Percentiles rank a stretch among this genome's conserved stretches.
Evolutionary conservation across 345 rosid genomes (phyloP).

Genomic region (Eucalyptus curtisii): DNA sequence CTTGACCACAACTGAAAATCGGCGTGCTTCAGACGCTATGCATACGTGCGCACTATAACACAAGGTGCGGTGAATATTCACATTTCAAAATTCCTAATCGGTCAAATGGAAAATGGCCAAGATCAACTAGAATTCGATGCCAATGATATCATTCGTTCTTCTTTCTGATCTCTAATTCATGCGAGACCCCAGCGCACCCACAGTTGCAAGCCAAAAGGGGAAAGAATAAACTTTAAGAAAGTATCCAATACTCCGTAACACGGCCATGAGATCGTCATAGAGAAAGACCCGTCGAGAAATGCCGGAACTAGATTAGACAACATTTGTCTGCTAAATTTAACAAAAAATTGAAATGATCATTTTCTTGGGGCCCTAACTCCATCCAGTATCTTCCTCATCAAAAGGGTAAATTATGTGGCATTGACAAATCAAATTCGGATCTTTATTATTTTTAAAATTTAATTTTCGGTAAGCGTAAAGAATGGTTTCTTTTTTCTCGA

Average conservation of each 20-base stretch:
- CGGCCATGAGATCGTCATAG: not conserved
- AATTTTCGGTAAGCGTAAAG: not conserved
- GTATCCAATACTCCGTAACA: not conserved
- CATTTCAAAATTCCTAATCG: not conserved
- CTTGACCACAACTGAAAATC: not conserved
- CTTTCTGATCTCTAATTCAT: not conserved
- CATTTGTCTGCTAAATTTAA: not conserved
- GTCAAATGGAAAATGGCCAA: not conserved
- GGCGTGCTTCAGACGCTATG: not conserved
- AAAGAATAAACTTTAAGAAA: not conserved
- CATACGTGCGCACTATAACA: not conserved
- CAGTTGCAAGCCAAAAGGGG: not conserved
- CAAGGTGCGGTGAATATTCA: not conserved
- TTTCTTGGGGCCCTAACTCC: not conserved
- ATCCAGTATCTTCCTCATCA: not conserved
- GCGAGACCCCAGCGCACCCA: not conserved
- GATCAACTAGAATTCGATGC: not conserved
- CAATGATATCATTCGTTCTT: not conserved
- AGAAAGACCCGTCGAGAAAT: not conserved
- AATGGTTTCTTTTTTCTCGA: not conserved
- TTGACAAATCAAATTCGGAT: not conserved
- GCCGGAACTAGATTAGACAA: not conserved
- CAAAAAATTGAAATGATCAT: not conserved
- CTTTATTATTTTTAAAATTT: not conserved
- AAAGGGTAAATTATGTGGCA: not conserved